Evolutionary conservation across 164 flowering plant species (phyloP).

Genomic region (Vitis amurensis): DNA sequence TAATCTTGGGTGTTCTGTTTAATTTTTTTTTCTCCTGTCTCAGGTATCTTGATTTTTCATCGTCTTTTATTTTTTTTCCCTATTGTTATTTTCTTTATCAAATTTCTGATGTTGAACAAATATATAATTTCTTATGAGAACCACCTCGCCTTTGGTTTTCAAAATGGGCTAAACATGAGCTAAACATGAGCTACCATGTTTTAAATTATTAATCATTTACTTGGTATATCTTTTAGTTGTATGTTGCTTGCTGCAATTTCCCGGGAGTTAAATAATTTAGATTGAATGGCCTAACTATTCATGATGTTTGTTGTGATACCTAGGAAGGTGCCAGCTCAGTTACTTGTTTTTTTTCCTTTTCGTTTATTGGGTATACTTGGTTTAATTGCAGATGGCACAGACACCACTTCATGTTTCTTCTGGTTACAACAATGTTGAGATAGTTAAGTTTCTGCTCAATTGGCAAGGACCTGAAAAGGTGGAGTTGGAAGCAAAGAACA

Average conservation of each 20-base stretch:
- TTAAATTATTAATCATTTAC: too few relatives aligned
- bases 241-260: neutral
- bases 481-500: constrained; percentile 90
- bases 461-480: constrained; percentile 66
- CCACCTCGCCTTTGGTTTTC: neutral
- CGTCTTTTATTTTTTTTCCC: too few relatives aligned
- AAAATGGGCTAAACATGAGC: neutral
- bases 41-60: too few relatives aligned
- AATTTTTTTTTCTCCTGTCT: too few relatives aligned
- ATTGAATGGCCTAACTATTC: neutral
- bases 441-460: constrained; percentile 70
- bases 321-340: neutral
- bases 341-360: neutral
- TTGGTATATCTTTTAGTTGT: neutral
- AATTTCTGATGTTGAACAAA: neutral
- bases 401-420: constrained; percentile 97
- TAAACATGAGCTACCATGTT: neutral
- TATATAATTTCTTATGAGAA: neutral
- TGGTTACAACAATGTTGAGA: constrained; percentile 65
- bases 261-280: neutral
- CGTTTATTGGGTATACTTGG: neutral
- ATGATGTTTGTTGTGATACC: neutral
- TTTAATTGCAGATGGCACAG: constrained; percentile 74
- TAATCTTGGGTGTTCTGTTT: too few relatives aligned
- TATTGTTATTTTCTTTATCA: too few relatives aligned